phyloP scores from a whole-genome alignment of 1,284 basidiomycete genomes.

The Leccinum solheimii region DNA sequence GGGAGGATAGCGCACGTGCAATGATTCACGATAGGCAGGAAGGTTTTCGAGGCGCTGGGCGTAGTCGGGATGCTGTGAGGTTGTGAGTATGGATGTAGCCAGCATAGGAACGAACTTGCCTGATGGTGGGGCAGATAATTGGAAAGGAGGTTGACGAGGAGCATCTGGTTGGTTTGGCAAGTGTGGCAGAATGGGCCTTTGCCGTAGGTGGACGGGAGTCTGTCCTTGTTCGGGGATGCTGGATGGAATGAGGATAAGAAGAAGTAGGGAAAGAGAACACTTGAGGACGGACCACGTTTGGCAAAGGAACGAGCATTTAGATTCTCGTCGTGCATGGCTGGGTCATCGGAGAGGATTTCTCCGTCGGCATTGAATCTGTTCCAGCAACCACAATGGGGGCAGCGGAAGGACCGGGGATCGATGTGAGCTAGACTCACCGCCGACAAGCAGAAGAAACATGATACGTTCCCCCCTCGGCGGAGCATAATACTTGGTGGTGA shows the following conservation, averaged over 20 bases:
- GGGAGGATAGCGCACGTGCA: constrained; percentile 82
- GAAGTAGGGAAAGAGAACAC: background rate
- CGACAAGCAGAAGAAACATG: constrained; percentile 73
- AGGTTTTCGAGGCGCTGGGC: constrained; percentile 58
- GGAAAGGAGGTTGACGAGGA: constrained; percentile 81
- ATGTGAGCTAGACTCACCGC: constrained; percentile 41
- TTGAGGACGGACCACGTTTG: constrained; percentile 59
- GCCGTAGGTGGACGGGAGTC: constrained; percentile 59
- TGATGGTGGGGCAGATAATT: constrained; percentile 78
- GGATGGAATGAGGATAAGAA: constrained; percentile 8
- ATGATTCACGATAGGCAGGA: constrained; percentile 68
- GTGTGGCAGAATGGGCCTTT: constrained; percentile 75
- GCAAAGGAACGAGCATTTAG: constrained; percentile 74
- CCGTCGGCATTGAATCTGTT: constrained; percentile 71
- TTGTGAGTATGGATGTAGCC: background rate
- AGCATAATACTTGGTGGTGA: constrained; percentile 14
- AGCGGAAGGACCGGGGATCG: constrained; percentile 60
- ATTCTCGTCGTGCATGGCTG: constrained; percentile 82
- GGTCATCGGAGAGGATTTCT: constrained; percentile 77
- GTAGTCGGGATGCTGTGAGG: constrained; percentile 68
- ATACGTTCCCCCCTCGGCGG: constrained; percentile 37
- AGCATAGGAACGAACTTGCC: constrained; percentile 40
- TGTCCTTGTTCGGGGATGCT: constrained; percentile 70
- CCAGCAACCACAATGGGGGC: constrained; percentile 67
- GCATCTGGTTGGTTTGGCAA: constrained; percentile 88